These are phyloP conservation scores for Nannizzia gypsea DNA, from an alignment of 2,329 filamentous ascomycete species.

Conservation along the genomic window DNA sequence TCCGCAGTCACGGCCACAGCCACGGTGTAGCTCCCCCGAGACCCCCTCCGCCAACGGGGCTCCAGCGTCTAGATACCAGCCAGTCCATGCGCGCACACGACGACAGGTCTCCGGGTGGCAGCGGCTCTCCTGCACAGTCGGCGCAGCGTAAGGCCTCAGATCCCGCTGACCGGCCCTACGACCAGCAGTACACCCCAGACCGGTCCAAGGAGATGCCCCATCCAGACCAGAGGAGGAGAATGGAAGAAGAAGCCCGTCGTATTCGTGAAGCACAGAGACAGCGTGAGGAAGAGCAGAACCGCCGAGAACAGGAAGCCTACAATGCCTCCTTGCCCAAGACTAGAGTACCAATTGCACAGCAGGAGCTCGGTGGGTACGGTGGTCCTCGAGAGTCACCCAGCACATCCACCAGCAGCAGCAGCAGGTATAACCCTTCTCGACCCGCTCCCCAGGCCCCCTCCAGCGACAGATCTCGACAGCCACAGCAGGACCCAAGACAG, in stretches of 20 bases:
- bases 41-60: slow-evolving; percentile 45
- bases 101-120: slow-evolving; percentile 23
- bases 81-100: slow-evolving; percentile 24
- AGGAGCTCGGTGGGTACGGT: slow-evolving; percentile 69
- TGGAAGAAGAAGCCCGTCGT: slow-evolving; percentile 44
- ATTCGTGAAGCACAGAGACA: slow-evolving; percentile 27
- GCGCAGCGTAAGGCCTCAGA: slow-evolving; percentile 43
- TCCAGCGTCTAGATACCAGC: slow-evolving; percentile 35
- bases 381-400: slow-evolving; percentile 41
- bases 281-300: slow-evolving; percentile 47
- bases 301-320: slow-evolving; percentile 73
- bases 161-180: slow-evolving; percentile 39
- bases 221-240: slow-evolving; percentile 35
- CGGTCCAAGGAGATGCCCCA: slow-evolving; percentile 48
- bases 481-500: slow-evolving; percentile 40
- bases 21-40: slow-evolving; percentile 56
- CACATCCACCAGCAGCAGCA: slow-evolving; percentile 38
- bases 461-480: slow-evolving; percentile 33
- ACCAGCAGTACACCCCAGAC: slow-evolving; percentile 34
- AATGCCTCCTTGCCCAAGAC: slow-evolving; percentile 79
- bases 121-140: slow-evolving; percentile 23
- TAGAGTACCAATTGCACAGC: slow-evolving; percentile 69
- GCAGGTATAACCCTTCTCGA: slow-evolving; percentile 71
- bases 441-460: slow-evolving; percentile 69
- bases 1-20: slow-evolving; percentile 31